These are phyloP conservation scores for Backusella sp. DNA, from an alignment of 192 early-diverging fungal species.

Conservation along the genomic window DNA sequence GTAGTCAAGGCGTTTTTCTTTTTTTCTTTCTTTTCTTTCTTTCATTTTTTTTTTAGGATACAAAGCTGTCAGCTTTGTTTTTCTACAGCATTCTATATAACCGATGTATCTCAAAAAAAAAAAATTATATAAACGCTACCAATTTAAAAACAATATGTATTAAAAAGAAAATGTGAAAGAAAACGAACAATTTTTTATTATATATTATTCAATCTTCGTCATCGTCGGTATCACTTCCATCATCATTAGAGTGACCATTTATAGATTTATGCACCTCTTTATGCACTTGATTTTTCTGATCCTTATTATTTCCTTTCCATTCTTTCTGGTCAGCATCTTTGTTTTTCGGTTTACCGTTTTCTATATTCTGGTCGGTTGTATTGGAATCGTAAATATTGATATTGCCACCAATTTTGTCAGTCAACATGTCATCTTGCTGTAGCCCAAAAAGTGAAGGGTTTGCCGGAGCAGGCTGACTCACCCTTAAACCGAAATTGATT, in stretches of 20 bases:
- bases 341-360: not conserved
- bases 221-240: not conserved
- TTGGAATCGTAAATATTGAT: not conserved
- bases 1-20: too few species aligned
- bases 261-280: not conserved
- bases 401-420: not conserved
- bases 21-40: too few species aligned
- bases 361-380: not conserved
- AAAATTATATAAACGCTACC: not conserved
- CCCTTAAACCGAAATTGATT: slow-evolving; percentile 28
- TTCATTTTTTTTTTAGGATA: too few species aligned
- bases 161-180: not conserved
- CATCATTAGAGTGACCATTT: not conserved
- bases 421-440: not conserved
- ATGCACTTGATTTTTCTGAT: not conserved
- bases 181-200: not conserved
- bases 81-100: too few species aligned
- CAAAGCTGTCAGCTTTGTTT: not conserved
- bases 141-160: not conserved
- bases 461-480: not conserved
- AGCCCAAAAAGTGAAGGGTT: not conserved
- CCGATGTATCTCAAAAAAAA: too few species aligned
- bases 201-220: not conserved
- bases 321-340: not conserved
- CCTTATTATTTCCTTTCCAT: not conserved